Percentiles rank a stretch among this genome's conserved stretches.
Conservation (phyloP, 495 filamentous ascomycete species). For the Lophiostoma macrostomum region DNA sequence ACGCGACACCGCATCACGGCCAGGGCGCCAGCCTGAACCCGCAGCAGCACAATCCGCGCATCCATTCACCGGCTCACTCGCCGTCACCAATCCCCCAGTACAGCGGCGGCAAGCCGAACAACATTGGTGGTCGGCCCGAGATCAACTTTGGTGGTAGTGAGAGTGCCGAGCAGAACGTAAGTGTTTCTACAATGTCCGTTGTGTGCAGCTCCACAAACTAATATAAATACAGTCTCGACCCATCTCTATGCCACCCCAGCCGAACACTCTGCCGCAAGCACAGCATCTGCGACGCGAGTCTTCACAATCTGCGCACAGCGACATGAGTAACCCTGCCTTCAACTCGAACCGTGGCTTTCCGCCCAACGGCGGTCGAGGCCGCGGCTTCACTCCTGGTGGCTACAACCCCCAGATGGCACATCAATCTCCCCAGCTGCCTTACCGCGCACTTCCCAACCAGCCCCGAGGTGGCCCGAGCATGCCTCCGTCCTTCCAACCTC, state of each 20-base stretch:
- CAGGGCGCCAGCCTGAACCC: constrained; percentile 56
- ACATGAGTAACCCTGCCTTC: constrained; percentile 63
- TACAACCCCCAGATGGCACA: constrained; percentile 56
- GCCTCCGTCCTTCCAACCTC: constrained; percentile 61
- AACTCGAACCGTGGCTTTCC: constrained; percentile 32
- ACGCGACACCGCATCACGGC: constrained; percentile 55
- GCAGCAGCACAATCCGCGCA: constrained; percentile 41
- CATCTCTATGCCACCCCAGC: constrained; percentile 58
- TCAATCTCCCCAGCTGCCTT: constrained; percentile 60
- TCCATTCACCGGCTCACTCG: constrained; percentile 67
- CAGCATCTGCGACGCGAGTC: constrained; percentile 80
- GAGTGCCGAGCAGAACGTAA: constrained; percentile 61
- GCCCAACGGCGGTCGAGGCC: constrained; percentile 61
- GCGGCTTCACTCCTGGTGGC: too few relatives aligned
- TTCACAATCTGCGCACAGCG: constrained; percentile 73
- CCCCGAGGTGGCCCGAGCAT: constrained; percentile 62
- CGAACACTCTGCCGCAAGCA: constrained; percentile 58
- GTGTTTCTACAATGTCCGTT: constrained; percentile 37
- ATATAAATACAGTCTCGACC: constrained; percentile 50
- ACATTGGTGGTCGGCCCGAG: constrained; percentile 55
- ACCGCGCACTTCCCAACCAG: constrained; percentile 56
- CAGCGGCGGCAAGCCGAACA: constrained; percentile 10
- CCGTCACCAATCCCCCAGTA: constrained; percentile 81
- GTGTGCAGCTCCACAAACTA: constrained; percentile 25
- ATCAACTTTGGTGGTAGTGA: constrained; percentile 67